These are phyloP conservation scores for Phaseolus coccineus DNA, from an alignment of 331 rosid species.

Conservation along the genomic window DNA sequence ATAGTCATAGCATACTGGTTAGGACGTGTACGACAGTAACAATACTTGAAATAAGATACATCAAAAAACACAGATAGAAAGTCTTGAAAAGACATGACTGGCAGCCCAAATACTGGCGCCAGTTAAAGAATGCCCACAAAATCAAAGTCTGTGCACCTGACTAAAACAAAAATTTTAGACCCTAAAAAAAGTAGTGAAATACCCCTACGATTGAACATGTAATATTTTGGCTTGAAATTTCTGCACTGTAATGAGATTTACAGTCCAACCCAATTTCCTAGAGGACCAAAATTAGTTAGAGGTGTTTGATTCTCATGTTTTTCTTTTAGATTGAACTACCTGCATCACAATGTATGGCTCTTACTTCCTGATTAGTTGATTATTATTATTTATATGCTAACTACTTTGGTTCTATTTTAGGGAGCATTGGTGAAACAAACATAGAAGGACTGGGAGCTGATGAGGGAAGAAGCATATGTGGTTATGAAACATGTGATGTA, in stretches of 20 bases:
- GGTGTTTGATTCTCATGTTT: constrained; percentile 14
- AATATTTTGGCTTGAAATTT: constrained; percentile 8
- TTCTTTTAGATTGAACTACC: constrained; percentile 21
- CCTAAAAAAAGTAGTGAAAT: neutral
- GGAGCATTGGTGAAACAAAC: constrained; percentile 53
- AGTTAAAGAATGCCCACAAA: neutral
- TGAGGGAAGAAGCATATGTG: constrained; percentile 64
- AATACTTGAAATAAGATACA: neutral
- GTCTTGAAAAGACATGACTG: neutral
- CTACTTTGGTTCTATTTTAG: constrained; percentile 42
- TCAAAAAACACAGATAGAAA: no score
- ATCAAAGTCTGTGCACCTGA: constrained; percentile 13
- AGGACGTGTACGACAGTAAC: no score
- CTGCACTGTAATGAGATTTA: constrained; percentile 14
- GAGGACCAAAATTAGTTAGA: neutral
- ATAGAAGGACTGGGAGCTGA: constrained; percentile 65
- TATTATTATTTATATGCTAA: constrained; percentile 37
- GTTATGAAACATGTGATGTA: constrained; percentile 74
- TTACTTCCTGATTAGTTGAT: constrained; percentile 22
- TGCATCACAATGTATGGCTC: constrained; percentile 22
- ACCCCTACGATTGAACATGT: neutral
- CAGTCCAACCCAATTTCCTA: neutral
- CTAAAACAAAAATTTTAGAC: constrained; percentile 14
- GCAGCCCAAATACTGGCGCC: neutral
- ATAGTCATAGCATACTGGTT: neutral